Evolutionary conservation across 345 rosid genomes (phyloP), one percentile per base, ranked within the genome.

Genomic region (Ricinus communis): DNA sequence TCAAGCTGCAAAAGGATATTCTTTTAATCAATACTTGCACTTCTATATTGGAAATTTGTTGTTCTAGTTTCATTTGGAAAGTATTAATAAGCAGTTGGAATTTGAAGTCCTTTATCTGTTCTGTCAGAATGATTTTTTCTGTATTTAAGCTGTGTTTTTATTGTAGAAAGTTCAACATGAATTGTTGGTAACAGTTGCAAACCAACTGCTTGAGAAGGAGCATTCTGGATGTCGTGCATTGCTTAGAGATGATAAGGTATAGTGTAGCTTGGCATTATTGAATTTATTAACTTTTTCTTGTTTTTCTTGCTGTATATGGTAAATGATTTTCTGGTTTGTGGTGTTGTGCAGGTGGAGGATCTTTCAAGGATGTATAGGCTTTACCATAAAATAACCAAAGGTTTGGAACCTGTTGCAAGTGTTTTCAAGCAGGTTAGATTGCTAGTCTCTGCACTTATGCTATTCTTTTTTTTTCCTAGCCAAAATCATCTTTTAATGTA

Each of bases 311-410:
- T 49, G 40, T 25, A 8, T 49, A 12, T 16, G n/a, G n/a, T 52
- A n/a, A 47, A 68, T 33, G 13, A 60, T 36, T 24, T 56, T 65
- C 31, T 24, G 21, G 28, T 43, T 55, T 57, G n/a, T 70, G 54
- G 61, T 56, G 10, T 33, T 22, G 24, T 71, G 40, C 77, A 95
- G 99, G 89, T 85, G 68, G 97, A 88, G 21, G 99, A 96, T 80
- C 91, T 96, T 68, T 96, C 98, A 30, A 85, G 99, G 86, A 96
- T 93, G 92, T 90, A 87, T 81, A 87, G 92, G 84, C 99, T 93
- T 56, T 96, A 86, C 71, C 86, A 84, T 66, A 88, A 90, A 73
- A 87, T 91, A 71, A 76, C 83, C 1, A 70, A 70, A 66, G 97
- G 97, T 72, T 78, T 96, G 85, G 99, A 91, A 51, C 97, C 93